Base-by-base conservation (phyloP, 1,284 basidiomycete species). In the Chalciporus sp. region DNA sequence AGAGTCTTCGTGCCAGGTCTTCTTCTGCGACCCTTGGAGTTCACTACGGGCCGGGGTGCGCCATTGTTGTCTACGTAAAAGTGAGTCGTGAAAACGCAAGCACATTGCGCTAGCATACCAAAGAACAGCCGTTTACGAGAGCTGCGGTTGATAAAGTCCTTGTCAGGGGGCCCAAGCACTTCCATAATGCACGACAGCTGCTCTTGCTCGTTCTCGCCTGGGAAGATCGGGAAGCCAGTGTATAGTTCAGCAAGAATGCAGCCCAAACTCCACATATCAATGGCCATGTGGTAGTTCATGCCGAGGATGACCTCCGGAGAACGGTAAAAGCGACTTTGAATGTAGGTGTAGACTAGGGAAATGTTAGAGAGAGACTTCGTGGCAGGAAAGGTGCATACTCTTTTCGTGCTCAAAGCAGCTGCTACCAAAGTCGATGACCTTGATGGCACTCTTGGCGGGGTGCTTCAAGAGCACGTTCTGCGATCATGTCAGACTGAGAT, bases 131-230 rank as follows among this genome's bases (percentile, higher is more conserved):
- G 92, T 71, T 94, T 92, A 54, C 97, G 85, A 27, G 94, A 94
- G 66, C 95, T 96, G 56, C 90, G 88, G 67, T 98, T 96, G 62
- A 99, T 79, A 62, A 98, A 86, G 61, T 98, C 93, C 70, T 92
- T 92, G 61, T 99, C 97, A 0, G 97, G 97, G 31, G 95, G 77
- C 12, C 97, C 97, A 41, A 99, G 84, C 7, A 99, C 91, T 72
- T 99, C 97, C 96, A 99, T 99, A 73, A 99, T 99, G 72, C 97
- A 99, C 6, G 95, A 92, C 56, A 99, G 76, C 68, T 99, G 97
- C 71, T 99, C 96, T 74, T 98, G 95, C 73, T 99, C 97, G 68
- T 97, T 97, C 74, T 98, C 96, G n/a, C 96, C 96, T 0, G 96
- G 96, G 75, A 99, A 99, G 65, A 99, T 95, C 0, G 97, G 97